Evolutionary conservation across 805 yeast genomes (phyloP).

Genomic region (Ogataea henricii): DNA sequence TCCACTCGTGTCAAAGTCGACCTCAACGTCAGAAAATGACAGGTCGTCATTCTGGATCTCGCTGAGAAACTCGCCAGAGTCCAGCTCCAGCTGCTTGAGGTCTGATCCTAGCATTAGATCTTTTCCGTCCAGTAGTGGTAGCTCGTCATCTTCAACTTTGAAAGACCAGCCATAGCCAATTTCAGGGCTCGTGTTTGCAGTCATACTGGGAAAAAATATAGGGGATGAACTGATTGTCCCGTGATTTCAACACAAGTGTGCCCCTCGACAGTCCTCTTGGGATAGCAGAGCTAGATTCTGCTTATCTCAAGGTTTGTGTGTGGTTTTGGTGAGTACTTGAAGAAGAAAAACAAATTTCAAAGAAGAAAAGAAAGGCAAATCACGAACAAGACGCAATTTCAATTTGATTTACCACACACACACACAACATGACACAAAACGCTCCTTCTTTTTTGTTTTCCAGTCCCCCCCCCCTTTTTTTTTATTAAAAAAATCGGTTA

Average conservation of each 20-base stretch:
- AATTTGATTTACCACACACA: not conserved
- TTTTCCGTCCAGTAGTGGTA: constrained; percentile 3
- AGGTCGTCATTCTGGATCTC: constrained; percentile 21
- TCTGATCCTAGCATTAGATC: constrained; percentile 14
- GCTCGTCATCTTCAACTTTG: constrained; percentile 2
- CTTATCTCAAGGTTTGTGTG: not conserved
- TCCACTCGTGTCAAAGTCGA: constrained; percentile 16
- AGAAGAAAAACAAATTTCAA: not conserved
- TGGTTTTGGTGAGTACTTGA: not conserved
- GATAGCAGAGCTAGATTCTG: not conserved
- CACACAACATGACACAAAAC: constrained; percentile 10
- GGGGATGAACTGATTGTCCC: not conserved
- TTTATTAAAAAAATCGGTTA: not conserved
- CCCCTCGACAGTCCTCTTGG: not conserved
- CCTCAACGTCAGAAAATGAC: constrained; percentile 17
- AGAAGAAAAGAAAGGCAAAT: not conserved
- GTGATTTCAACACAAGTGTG: not conserved
- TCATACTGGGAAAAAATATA: not conserved
- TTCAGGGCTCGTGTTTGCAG: constrained; percentile 1
- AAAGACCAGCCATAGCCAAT: constrained; percentile 3
- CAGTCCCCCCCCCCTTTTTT: not conserved
- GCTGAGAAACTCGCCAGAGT: constrained; percentile 18
- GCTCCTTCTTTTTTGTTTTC: constrained; percentile 7
- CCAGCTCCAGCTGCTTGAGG: constrained; percentile 16
- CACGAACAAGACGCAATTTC: constrained; percentile 5